phyloP scores from a whole-genome alignment of 2,329 filamentous ascomycete genomes.

The Fonsecaea pedrosoi region DNA sequence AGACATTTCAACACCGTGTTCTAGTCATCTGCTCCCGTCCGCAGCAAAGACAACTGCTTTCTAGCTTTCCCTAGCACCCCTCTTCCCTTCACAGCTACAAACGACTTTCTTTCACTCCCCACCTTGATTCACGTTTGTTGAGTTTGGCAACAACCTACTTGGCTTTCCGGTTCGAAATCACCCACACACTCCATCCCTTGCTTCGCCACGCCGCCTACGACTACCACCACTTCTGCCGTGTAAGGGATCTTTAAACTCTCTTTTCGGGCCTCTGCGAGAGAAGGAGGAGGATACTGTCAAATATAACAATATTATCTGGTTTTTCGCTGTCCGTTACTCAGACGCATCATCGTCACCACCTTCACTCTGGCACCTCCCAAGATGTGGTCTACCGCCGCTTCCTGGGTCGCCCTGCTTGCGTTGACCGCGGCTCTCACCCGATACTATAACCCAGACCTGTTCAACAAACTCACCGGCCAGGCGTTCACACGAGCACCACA shows the following conservation, averaged over 20 bases:
- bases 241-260: not conserved
- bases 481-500: constrained; percentile 14
- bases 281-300: not conserved
- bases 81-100: constrained; percentile 4
- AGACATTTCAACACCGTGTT: constrained; percentile 26
- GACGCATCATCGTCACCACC: not conserved
- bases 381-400: constrained; percentile 35
- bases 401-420: constrained; percentile 33
- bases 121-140: constrained; percentile 10
- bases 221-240: not conserved
- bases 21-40: constrained; percentile 13
- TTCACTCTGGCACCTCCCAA: constrained; percentile 24
- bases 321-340: not conserved
- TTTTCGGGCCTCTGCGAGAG: not conserved
- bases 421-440: constrained; percentile 29
- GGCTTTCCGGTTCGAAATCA: constrained; percentile 18
- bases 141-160: constrained; percentile 24
- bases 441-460: constrained; percentile 35
- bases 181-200: constrained; percentile 26
- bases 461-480: constrained; percentile 30
- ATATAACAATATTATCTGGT: not conserved
- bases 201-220: constrained; percentile 29
- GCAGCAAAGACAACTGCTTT: constrained; percentile 9
- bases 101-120: not conserved
- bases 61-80: not conserved